Percentiles rank a stretch among this genome's conserved stretches.
These are phyloP conservation scores for Dipteronia dyeriana DNA, from an alignment of 345 rosid genomes.

Conservation along the genomic window DNA sequence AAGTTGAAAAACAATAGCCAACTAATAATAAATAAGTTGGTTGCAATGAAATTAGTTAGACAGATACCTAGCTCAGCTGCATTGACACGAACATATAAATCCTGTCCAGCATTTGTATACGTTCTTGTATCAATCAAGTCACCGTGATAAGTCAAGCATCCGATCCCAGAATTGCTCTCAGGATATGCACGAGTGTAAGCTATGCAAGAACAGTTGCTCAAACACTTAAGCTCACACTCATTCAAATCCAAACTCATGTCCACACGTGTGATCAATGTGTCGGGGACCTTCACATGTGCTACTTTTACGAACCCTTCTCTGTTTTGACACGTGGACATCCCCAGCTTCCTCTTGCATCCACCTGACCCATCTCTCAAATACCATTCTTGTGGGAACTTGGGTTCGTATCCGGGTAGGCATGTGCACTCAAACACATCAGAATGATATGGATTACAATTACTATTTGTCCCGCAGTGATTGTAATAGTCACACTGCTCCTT, in stretches of 20 bases:
- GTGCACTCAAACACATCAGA: constrained; percentile 41
- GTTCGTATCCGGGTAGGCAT: constrained; percentile 72
- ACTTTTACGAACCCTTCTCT: constrained; percentile 61
- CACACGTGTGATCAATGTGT: constrained; percentile 37
- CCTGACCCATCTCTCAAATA: constrained; percentile 43
- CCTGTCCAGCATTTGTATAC: constrained; percentile 41
- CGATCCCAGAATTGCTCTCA: constrained; percentile 33
- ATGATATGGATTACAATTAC: constrained; percentile 39
- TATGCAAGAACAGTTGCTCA: constrained; percentile 52
- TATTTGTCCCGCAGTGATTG: constrained; percentile 53
- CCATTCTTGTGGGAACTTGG: constrained; percentile 50
- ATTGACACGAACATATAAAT: constrained; percentile 49
- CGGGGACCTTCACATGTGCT: constrained; percentile 49
- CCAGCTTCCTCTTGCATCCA: constrained; percentile 50
- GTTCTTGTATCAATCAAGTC: constrained; percentile 44
- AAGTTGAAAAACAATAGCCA: neutral
- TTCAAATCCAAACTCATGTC: constrained; percentile 44
- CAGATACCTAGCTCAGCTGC: constrained; percentile 50
- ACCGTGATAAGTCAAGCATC: constrained; percentile 58
- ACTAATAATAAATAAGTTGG: neutral
- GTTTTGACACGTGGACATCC: constrained; percentile 22
- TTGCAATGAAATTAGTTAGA: constrained; percentile 5
- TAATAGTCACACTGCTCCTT: constrained; percentile 67
- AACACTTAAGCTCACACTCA: constrained; percentile 44
- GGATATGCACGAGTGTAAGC: constrained; percentile 50